Conservation (phyloP, 2,329 filamentous ascomycete species). For the Aspergillus clavatus region DNA sequence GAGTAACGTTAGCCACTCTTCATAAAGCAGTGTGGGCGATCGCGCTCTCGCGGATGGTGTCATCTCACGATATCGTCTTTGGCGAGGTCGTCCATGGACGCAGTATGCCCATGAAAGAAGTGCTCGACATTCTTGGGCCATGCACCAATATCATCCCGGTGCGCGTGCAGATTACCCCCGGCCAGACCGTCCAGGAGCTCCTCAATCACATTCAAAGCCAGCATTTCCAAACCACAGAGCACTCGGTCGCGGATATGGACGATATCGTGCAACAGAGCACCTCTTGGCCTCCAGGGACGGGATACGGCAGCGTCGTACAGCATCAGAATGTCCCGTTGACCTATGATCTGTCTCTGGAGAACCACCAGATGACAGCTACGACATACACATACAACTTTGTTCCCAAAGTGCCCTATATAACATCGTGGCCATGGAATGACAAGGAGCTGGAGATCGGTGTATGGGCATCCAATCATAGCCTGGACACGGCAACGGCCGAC, state of each 20-base stretch:
- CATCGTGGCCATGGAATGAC: too few species aligned
- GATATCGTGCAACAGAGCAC: background rate
- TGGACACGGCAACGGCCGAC: too few species aligned
- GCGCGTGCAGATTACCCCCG: background rate
- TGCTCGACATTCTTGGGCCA: background rate
- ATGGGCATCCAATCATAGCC: too few species aligned
- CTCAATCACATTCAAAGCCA: background rate
- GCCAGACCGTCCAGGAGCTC: background rate
- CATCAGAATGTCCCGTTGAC: background rate
- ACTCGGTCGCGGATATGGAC: background rate
- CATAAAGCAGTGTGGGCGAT: background rate
- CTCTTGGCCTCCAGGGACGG: background rate
- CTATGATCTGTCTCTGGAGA: too few species aligned
- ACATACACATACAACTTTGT: too few species aligned
- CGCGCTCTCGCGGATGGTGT: too few species aligned
- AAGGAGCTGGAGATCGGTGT: too few species aligned
- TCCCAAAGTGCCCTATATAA: too few species aligned
- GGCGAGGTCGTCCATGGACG: background rate
- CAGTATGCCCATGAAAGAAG: background rate
- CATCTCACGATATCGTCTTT: background rate
- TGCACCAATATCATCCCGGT: background rate
- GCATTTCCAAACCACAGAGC: background rate
- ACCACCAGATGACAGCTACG: too few species aligned
- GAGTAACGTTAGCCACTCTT: background rate
- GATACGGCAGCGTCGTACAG: background rate